Evolutionary conservation across 2,329 filamentous ascomycete genomes (phyloP).

Genomic region (Dactylellina drechsleri): DNA sequence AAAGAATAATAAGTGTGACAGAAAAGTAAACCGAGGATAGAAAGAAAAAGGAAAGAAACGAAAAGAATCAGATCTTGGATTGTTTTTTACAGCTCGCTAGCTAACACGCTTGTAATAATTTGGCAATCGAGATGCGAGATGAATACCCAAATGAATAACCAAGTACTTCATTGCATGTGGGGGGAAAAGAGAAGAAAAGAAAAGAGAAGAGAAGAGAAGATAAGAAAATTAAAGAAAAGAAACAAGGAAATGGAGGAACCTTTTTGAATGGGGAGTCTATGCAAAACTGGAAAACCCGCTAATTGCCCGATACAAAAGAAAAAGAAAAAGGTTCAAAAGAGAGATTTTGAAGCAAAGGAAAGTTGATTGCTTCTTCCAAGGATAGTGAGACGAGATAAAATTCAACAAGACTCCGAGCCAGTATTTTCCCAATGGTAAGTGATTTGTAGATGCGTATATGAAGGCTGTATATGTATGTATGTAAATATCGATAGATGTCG

Average conservation of each 20-base stretch:
- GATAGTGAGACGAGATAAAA: conserved; percentile 8
- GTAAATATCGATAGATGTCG: neutral
- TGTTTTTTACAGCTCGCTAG: conserved; percentile 18
- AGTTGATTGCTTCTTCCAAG: conserved; percentile 3
- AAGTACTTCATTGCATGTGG: neutral
- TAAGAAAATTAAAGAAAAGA: conserved; percentile 20
- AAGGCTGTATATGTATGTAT: conserved; percentile 14
- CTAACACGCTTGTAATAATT: conserved; percentile 14
- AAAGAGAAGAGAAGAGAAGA: conserved; percentile 16
- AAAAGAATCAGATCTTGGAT: conserved; percentile 11
- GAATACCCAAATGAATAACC: neutral
- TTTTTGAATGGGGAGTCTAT: conserved; percentile 37
- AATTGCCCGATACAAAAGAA: conserved; percentile 29
- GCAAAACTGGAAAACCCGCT: conserved; percentile 19
- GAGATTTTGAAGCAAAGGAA: conserved; percentile 9
- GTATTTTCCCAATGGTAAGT: neutral
- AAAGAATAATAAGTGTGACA: neutral
- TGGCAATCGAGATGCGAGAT: neutral
- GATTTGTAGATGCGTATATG: neutral
- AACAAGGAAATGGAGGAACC: conserved; percentile 23
- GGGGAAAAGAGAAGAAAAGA: too few relatives aligned
- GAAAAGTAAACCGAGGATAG: neutral
- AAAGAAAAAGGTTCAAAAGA: conserved; percentile 18
- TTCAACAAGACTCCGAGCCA: conserved; percentile 3
- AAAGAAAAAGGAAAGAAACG: neutral